Evolutionary conservation across 352 stramenopile genomes (phyloP).

Genomic region (Globisporangium perplexum): DNA sequence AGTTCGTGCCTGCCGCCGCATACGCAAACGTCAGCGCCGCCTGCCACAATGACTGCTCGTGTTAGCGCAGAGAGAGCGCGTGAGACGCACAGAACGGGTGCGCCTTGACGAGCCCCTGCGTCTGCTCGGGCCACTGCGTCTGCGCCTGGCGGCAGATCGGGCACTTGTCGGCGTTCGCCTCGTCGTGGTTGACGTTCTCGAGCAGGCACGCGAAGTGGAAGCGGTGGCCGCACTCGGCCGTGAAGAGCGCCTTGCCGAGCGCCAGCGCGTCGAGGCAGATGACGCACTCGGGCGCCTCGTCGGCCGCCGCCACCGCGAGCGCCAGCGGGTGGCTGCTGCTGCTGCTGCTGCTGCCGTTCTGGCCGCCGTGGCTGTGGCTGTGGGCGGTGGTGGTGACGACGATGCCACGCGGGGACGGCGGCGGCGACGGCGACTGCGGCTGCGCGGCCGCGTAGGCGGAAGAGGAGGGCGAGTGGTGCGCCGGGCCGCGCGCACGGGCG

Average conservation of each 20-base stretch:
- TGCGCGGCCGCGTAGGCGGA: constrained; percentile 9
- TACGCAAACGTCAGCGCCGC: too few relatives aligned
- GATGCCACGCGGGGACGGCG: not conserved
- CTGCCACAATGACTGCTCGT: too few relatives aligned
- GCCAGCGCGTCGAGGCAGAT: constrained; percentile 80
- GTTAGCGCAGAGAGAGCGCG: too few relatives aligned
- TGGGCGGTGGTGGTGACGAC: not conserved
- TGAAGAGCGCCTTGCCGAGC: constrained; percentile 68
- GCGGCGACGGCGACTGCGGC: constrained; percentile 14
- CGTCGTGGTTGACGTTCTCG: constrained; percentile 88
- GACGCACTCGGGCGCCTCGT: constrained; percentile 59
- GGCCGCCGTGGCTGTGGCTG: not conserved
- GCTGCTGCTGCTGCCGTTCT: not conserved
- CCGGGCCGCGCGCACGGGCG: constrained; percentile 18
- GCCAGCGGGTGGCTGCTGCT: not conserved
- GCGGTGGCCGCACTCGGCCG: constrained; percentile 78
- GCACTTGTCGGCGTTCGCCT: constrained; percentile 86
- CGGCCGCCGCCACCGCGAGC: constrained; percentile 15
- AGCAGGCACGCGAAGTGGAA: constrained; percentile 85
- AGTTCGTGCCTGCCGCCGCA: constrained; percentile 49
- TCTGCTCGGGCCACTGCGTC: constrained; percentile 82
- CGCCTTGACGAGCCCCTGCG: constrained; percentile 76
- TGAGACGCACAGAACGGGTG: constrained; percentile 73
- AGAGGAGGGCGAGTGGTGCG: constrained; percentile 8
- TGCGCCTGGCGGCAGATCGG: constrained; percentile 84